phyloP scores from a whole-genome alignment of 805 yeast genomes.

The Candida xyloterini region DNA sequence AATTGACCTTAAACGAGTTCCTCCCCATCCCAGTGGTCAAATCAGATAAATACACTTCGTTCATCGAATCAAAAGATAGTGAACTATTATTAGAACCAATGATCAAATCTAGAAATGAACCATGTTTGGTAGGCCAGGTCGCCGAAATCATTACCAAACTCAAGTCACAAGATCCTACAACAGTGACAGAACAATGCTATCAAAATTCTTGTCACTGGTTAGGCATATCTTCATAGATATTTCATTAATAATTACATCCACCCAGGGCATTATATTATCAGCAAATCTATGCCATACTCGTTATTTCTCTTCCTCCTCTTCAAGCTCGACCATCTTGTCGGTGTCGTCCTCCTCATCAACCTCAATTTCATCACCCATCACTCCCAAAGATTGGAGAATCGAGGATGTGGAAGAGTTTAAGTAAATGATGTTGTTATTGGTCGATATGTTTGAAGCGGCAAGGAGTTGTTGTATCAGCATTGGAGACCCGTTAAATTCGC shows the following conservation, averaged over 20 bases:
- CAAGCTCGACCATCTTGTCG: constrained; percentile 25
- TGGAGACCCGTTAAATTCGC: constrained; percentile 25
- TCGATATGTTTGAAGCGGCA: constrained; percentile 46
- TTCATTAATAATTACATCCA: constrained; percentile 9
- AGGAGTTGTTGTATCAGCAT: constrained; percentile 32
- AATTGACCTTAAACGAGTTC: constrained; percentile 41
- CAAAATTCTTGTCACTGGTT: constrained; percentile 43
- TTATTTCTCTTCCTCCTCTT: constrained; percentile 26
- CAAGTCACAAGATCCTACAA: constrained; percentile 39
- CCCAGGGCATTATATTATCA: constrained; percentile 13
- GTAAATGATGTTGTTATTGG: constrained; percentile 63
- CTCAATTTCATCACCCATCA: constrained; percentile 35
- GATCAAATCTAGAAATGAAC: constrained; percentile 88
- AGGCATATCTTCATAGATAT: constrained; percentile 4
- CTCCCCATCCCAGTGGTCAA: constrained; percentile 65
- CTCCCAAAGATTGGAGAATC: constrained; percentile 52
- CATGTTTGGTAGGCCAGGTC: constrained; percentile 78
- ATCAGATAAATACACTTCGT: constrained; percentile 46
- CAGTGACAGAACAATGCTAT: constrained; percentile 50
- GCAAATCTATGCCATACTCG: constrained; percentile 15
- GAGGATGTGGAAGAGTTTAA: constrained; percentile 63
- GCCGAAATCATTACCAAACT: constrained; percentile 65
- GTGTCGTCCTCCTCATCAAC: constrained; percentile 30
- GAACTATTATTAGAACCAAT: constrained; percentile 38
- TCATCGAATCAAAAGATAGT: constrained; percentile 25